Conservation (phyloP, 495 filamentous ascomycete species). For the Umbilicaria muhlenbergii region DNA sequence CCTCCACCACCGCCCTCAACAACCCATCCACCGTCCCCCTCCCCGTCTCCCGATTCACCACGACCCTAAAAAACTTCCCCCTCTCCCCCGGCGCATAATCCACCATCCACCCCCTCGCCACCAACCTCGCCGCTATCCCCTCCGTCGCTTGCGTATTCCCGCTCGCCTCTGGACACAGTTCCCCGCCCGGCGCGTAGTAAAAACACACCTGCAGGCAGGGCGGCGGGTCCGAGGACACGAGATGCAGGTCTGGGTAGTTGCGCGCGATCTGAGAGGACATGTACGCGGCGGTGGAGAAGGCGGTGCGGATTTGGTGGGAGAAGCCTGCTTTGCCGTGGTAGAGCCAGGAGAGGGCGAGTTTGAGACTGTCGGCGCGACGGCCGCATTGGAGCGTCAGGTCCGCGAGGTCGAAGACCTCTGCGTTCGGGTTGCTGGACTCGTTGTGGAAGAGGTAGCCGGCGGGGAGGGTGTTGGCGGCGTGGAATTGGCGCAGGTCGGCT, state of each 20-base stretch:
- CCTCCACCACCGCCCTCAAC: conserved; percentile 54
- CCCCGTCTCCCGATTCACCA: conserved; percentile 64
- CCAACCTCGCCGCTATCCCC: conserved; percentile 45
- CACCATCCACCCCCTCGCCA: conserved; percentile 75
- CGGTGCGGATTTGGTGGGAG: conserved; percentile 46
- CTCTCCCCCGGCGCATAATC: conserved; percentile 58
- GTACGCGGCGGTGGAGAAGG: conserved; percentile 50
- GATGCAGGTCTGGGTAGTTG: conserved; percentile 38
- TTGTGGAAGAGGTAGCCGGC: conserved; percentile 81
- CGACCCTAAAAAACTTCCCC: conserved; percentile 78
- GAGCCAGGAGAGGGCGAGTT: conserved; percentile 73
- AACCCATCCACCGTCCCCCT: conserved; percentile 62
- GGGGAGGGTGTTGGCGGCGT: conserved; percentile 67
- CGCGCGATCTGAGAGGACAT: conserved; percentile 40
- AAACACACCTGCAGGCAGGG: conserved; percentile 94
- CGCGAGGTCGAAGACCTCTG: conserved; percentile 77
- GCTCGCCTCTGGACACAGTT: conserved; percentile 32
- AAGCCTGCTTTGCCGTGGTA: conserved; percentile 66
- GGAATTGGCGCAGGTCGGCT: conserved; percentile 57
- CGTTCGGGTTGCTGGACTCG: conserved; percentile 15
- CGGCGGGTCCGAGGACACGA: conserved; percentile 61
- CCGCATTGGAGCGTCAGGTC: conserved; percentile 90
- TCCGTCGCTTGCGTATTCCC: conserved; percentile 57
- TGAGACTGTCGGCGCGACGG: conserved; percentile 68
- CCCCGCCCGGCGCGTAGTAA: conserved; percentile 52